Evolutionary conservation across 2,329 filamentous ascomycete genomes (phyloP).

Genomic region (Verticillium tricorpus): DNA sequence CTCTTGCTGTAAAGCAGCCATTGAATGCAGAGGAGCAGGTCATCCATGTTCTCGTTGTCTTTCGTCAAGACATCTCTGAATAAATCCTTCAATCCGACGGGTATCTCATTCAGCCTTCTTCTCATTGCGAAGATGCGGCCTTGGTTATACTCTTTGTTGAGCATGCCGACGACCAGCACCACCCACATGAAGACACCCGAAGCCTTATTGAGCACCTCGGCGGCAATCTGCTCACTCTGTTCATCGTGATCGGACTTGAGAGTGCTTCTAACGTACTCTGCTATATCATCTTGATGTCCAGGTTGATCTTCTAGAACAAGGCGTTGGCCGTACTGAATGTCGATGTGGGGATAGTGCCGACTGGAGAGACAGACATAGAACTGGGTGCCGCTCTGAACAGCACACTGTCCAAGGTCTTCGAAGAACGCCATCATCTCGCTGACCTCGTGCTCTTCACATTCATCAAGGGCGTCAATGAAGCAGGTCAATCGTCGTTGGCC

Average conservation of each 20-base stretch:
- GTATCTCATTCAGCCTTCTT: constrained; percentile 27
- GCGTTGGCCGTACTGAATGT: not conserved
- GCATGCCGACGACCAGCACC: constrained; percentile 32
- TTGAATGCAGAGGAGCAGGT: constrained; percentile 32
- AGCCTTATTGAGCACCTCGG: constrained; percentile 29
- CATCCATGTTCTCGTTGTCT: constrained; percentile 30
- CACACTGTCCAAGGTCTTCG: not conserved
- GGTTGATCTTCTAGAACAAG: constrained; percentile 19
- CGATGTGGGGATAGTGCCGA: constrained; percentile 6
- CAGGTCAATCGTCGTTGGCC: constrained; percentile 6
- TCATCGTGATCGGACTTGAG: constrained; percentile 9
- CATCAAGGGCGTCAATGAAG: constrained; percentile 8
- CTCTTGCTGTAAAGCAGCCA: constrained; percentile 37
- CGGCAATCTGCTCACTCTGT: constrained; percentile 17
- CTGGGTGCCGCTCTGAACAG: rapidly evolving
- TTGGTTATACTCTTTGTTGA: constrained; percentile 27
- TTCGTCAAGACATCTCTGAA: constrained; percentile 37
- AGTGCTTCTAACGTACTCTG: constrained; percentile 13
- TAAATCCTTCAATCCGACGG: constrained; percentile 27
- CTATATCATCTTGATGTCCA: constrained; percentile 18
- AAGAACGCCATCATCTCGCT: constrained; percentile 1
- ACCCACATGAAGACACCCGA: constrained; percentile 39
- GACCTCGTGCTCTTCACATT: constrained; percentile 3
- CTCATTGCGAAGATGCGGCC: constrained; percentile 12
- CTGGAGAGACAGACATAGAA: constrained; percentile 6